Evolutionary conservation across 768 basidiomycete species (phyloP).

Genomic region (Zangia roseola): DNA sequence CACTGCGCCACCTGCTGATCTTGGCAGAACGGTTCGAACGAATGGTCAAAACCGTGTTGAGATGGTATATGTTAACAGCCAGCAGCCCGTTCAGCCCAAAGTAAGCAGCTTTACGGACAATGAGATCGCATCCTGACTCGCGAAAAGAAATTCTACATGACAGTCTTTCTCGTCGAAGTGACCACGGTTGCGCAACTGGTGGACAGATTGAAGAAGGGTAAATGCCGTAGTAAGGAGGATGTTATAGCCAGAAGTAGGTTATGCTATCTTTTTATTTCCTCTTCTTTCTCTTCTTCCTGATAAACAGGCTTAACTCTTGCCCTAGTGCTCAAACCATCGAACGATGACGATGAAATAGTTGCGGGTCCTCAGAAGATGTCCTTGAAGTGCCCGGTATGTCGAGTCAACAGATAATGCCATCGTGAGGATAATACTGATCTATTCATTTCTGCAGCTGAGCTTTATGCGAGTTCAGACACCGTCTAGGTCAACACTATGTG

Average conservation of each 20-base stretch:
- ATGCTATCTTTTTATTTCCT: neutral
- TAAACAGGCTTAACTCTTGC: slow-evolving; percentile 2
- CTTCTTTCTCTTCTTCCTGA: neutral
- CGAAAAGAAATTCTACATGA: slow-evolving; percentile 91
- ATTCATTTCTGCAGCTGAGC: slow-evolving; percentile 54
- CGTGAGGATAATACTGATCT: neutral
- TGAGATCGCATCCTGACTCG: slow-evolving; percentile 6
- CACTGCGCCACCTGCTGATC: slow-evolving; percentile 87
- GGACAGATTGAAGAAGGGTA: slow-evolving; percentile 64
- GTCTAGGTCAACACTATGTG: slow-evolving; percentile 82
- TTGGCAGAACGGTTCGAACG: slow-evolving; percentile 41
- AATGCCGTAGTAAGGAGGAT: slow-evolving; percentile 60
- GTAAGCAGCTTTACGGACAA: slow-evolving; percentile 36
- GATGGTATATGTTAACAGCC: slow-evolving; percentile 89
- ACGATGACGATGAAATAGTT: slow-evolving; percentile 88
- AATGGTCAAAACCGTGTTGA: slow-evolving; percentile 66
- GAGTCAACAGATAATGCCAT: neutral
- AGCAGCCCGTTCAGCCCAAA: slow-evolving; percentile 72
- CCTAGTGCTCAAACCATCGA: slow-evolving; percentile 56
- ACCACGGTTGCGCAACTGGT: slow-evolving; percentile 71
- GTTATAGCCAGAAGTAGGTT: slow-evolving; percentile 66
- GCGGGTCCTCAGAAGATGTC: slow-evolving; percentile 89
- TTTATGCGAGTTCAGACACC: slow-evolving; percentile 84
- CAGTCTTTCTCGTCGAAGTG: slow-evolving; percentile 81
- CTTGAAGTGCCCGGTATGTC: slow-evolving; percentile 87